Evolutionary conservation across 2,329 filamentous ascomycete species (phyloP).

Genomic region (Byssochlamys sp.): DNA sequence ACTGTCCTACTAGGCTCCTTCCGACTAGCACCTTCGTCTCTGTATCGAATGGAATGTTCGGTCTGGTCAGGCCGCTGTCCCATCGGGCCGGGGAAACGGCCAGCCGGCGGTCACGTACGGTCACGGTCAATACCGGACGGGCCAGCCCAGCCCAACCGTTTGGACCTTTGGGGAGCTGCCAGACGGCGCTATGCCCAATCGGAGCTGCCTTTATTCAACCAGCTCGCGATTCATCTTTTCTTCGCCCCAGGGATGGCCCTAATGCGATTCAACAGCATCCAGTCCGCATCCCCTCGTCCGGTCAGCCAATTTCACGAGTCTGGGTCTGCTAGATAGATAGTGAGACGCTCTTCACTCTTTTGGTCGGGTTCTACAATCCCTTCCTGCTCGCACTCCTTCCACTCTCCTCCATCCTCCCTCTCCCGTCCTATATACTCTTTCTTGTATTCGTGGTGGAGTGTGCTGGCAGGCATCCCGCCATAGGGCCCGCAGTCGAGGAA

Average conservation of each 20-base stretch:
- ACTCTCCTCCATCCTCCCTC: neutral
- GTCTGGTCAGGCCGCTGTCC: no score
- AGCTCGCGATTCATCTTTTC: constrained; percentile 8
- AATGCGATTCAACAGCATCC: neutral
- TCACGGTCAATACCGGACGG: neutral
- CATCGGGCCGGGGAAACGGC: no score
- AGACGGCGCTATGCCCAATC: constrained; percentile 24
- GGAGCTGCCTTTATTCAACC: constrained; percentile 23
- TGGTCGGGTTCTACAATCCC: neutral
- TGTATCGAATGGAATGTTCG: no score
- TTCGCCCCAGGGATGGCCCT: neutral
- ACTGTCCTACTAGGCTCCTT: no score
- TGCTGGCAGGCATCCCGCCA: neutral
- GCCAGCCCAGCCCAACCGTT: constrained; percentile 26
- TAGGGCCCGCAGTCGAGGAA: neutral
- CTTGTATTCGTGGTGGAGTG: neutral
- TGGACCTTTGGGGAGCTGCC: constrained; percentile 23
- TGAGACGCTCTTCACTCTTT: neutral
- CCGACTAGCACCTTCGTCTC: no score
- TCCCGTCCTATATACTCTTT: neutral
- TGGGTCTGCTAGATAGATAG: neutral
- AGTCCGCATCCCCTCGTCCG: neutral
- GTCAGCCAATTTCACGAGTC: neutral
- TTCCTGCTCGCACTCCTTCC: neutral
- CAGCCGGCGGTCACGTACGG: constrained; percentile 1